Evolutionary conservation across 192 early-diverging fungal genomes (phyloP).

Genomic region (Coemansia sp.): DNA sequence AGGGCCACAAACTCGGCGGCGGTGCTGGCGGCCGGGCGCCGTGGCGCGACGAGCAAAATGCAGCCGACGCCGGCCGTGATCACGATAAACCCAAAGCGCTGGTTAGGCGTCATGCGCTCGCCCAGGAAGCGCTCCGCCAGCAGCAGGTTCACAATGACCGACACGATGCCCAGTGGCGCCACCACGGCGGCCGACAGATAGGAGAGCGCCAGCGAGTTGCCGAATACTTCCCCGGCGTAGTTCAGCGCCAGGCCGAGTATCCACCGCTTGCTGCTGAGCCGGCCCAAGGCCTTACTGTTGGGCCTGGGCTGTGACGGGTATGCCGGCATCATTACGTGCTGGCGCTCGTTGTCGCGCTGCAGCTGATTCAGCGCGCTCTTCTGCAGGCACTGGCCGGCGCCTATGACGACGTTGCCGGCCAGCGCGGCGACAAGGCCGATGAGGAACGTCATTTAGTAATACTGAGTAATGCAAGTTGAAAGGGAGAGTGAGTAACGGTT

Average conservation of each 20-base stretch:
- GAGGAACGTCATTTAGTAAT: slow-evolving; percentile 23
- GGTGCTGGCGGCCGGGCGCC: slow-evolving; percentile 20
- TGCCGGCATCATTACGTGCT: too few relatives aligned
- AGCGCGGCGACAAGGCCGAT: slow-evolving; percentile 39
- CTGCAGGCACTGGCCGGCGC: slow-evolving; percentile 48
- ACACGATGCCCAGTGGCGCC: slow-evolving; percentile 43
- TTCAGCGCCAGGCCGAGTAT: slow-evolving; percentile 38
- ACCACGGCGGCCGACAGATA: slow-evolving; percentile 47
- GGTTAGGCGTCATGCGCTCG: slow-evolving; percentile 44
- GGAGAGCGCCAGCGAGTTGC: slow-evolving; percentile 48
- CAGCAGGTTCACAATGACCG: slow-evolving; percentile 42
- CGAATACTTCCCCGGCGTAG: slow-evolving; percentile 46
- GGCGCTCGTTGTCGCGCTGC: slow-evolving; percentile 36
- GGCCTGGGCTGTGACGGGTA: too few relatives aligned
- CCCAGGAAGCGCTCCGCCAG: slow-evolving; percentile 42
- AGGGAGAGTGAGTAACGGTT: background rate
- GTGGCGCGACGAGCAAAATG: slow-evolving; percentile 46
- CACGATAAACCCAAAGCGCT: slow-evolving; percentile 37
- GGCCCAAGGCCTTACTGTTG: too few relatives aligned
- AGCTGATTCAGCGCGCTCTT: slow-evolving; percentile 44
- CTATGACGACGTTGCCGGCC: slow-evolving; percentile 48
- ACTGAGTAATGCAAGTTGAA: background rate
- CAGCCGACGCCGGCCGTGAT: slow-evolving; percentile 39
- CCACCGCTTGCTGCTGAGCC: slow-evolving; percentile 43
- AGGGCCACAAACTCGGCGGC: slow-evolving; percentile 34